Conservation (phyloP, 2,329 filamentous ascomycete species). For the Cyphellophora attinorum region DNA sequence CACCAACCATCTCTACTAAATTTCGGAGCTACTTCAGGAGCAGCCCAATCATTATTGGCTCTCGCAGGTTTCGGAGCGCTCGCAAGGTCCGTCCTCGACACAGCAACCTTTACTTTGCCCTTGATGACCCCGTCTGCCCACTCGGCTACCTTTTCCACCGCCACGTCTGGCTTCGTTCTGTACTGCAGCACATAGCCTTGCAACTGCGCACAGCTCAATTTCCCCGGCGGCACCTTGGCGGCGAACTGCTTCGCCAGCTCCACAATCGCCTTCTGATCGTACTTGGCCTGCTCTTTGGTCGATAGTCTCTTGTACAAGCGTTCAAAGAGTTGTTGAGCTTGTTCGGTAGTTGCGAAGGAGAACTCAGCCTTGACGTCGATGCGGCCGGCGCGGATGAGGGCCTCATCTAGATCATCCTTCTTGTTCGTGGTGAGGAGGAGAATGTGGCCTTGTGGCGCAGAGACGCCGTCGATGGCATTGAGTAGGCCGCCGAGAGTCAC, state of each 20-base stretch:
- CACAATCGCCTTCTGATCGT: neutral
- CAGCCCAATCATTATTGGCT: too few species aligned
- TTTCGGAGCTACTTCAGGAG: too few species aligned
- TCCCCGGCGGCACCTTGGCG: neutral
- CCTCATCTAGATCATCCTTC: slow-evolving; percentile 61
- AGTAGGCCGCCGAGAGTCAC: slow-evolving; percentile 68
- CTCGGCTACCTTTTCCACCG: too few species aligned
- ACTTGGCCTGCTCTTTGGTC: neutral
- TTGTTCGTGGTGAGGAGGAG: slow-evolving; percentile 76
- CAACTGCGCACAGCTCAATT: neutral
- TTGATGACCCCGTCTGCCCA: too few species aligned
- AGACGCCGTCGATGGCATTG: slow-evolving; percentile 74
- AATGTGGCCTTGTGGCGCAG: slow-evolving; percentile 65
- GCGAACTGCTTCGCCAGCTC: neutral
- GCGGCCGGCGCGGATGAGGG: slow-evolving; percentile 61
- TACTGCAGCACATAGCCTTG: neutral
- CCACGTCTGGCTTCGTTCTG: neutral
- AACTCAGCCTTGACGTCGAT: slow-evolving; percentile 62
- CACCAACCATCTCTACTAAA: too few species aligned
- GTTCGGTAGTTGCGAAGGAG: neutral
- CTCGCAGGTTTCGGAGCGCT: too few species aligned
- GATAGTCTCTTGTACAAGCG: neutral
- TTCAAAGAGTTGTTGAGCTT: neutral
- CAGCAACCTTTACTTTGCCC: too few species aligned
- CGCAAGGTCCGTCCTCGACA: too few species aligned